A percentile compares a stretch with the other conserved stretches of the same genome.
phyloP scores from a whole-genome alignment of 257 asterid species.

The Nicotiana otophora region DNA sequence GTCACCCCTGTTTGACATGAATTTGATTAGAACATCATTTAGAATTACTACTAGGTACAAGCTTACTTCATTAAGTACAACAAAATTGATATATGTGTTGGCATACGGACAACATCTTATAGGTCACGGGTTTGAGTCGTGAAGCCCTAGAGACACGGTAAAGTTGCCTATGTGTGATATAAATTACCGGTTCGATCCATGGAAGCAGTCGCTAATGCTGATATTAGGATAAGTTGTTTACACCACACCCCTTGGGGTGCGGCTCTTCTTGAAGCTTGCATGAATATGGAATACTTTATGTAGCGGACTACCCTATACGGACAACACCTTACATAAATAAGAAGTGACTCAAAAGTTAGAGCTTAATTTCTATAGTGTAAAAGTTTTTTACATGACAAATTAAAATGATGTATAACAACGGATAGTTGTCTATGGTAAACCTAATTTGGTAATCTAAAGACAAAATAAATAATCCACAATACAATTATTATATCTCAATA shows the following conservation, averaged over 20 bases:
- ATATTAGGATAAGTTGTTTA: too few species aligned
- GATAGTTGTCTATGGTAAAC: background rate
- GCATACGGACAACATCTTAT: background rate
- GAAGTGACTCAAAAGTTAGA: background rate
- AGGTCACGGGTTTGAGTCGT: too few species aligned
- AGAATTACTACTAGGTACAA: background rate
- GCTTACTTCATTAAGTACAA: background rate
- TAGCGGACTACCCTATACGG: too few species aligned
- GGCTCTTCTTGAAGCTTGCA: too few species aligned
- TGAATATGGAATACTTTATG: too few species aligned
- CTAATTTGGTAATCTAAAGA: background rate
- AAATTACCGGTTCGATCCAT: too few species aligned
- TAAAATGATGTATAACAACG: background rate
- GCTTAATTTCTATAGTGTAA: background rate
- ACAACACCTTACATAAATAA: rapidly evolving
- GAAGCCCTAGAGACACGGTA: too few species aligned
- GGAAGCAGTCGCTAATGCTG: too few species aligned
- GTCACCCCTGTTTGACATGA: slow-evolving; percentile 45
- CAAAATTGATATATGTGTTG: background rate
- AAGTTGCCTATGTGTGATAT: too few species aligned
- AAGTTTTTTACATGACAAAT: too few species aligned
- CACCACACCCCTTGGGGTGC: too few species aligned
- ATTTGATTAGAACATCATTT: background rate
- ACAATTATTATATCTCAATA: background rate
- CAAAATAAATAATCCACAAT: background rate